phyloP scores from a whole-genome alignment of 805 yeast genomes.

The Candida insectorum region DNA sequence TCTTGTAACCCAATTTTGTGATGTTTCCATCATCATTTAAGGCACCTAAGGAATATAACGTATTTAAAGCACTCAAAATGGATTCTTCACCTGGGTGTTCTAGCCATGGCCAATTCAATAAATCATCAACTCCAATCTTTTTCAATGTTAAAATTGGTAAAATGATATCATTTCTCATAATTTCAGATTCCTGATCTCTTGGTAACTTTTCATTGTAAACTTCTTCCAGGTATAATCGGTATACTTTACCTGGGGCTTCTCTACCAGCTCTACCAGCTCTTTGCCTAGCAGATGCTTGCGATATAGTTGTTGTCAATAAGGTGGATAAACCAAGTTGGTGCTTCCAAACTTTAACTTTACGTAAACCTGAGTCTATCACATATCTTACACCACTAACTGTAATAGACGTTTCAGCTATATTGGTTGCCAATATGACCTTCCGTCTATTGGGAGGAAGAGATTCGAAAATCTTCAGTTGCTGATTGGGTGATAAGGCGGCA shows the following conservation, averaged over 20 bases:
- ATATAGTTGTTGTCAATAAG: constrained; percentile 84
- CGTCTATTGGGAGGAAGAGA: constrained; percentile 63
- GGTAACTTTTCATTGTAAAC: constrained; percentile 59
- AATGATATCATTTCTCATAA: constrained; percentile 78
- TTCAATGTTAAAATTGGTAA: constrained; percentile 83
- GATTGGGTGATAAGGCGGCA: constrained; percentile 86
- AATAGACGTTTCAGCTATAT: constrained; percentile 96
- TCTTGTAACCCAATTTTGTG: constrained; percentile 75
- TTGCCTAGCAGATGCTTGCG: constrained; percentile 77
- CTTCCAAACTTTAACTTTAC: constrained; percentile 94
- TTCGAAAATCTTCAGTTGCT: constrained; percentile 78
- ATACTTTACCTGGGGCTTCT: constrained; percentile 86
- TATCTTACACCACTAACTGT: constrained; percentile 93
- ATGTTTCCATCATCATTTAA: constrained; percentile 72
- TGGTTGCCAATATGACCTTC: constrained; percentile 87
- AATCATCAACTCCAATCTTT: constrained; percentile 76
- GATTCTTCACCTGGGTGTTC: constrained; percentile 85
- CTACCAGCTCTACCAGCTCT: constrained; percentile 82
- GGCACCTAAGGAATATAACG: constrained; percentile 77
- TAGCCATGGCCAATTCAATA: constrained; percentile 87
- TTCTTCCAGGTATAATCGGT: constrained; percentile 72
- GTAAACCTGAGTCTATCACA: constrained; percentile 87
- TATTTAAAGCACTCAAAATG: constrained; percentile 69
- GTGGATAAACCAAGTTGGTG: constrained; percentile 92
- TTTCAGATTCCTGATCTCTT: constrained; percentile 89